These are phyloP conservation scores for Citrus sinensis DNA, from an alignment of 345 rosid species.

Conservation along the genomic window DNA sequence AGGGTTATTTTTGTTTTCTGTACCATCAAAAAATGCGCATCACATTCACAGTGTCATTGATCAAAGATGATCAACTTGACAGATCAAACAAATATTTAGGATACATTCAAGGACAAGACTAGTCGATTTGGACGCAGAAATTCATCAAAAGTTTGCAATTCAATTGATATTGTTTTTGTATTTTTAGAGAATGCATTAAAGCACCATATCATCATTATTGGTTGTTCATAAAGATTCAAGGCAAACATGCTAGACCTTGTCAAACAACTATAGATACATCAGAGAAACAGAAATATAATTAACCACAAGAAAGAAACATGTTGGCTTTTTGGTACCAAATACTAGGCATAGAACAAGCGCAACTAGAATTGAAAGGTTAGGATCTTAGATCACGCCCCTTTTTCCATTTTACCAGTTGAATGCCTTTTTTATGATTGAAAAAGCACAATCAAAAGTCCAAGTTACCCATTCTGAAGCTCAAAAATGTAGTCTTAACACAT, in stretches of 20 bases:
- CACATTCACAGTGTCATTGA: not conserved
- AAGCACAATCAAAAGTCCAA: not conserved
- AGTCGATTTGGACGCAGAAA: not conserved
- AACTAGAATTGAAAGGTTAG: conserved; percentile 1
- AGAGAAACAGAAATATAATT: not conserved
- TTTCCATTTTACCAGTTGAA: not conserved
- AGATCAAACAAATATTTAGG: not conserved
- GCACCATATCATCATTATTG: not conserved
- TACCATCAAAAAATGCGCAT: not conserved
- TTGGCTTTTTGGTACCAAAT: not conserved
- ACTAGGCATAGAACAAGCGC: not conserved
- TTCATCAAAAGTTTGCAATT: not conserved
- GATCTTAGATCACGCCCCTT: not conserved
- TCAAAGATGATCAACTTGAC: not conserved
- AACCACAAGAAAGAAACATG: not conserved
- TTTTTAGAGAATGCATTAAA: not conserved
- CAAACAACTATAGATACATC: not conserved
- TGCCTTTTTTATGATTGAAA: not conserved
- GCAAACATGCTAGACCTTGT: not conserved
- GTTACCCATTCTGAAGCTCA: not conserved
- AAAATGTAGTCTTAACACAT: not conserved
- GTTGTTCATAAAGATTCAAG: not conserved
- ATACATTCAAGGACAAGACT: not conserved
- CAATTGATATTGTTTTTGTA: not conserved
- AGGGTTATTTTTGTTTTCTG: no score